phyloP scores from a whole-genome alignment of 441 rosid species.

The Syzygium malaccense region DNA sequence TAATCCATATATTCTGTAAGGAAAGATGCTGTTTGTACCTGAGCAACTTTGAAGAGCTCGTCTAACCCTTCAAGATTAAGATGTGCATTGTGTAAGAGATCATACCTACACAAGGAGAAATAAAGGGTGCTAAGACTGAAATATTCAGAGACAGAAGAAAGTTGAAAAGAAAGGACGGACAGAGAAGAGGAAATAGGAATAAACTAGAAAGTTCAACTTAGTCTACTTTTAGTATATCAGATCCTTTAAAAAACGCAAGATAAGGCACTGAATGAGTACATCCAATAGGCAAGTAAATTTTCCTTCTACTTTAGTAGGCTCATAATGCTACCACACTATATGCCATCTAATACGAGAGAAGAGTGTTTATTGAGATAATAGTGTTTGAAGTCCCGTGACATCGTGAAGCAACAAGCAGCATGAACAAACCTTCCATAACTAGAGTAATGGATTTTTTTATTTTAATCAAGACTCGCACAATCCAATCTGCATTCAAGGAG shows the following conservation, averaged over 20 bases:
- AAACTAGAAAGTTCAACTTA: not conserved
- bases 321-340: not conserved
- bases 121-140: not conserved
- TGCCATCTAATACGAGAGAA: not conserved
- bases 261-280: not conserved
- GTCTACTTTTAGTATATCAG: not conserved
- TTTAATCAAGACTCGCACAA: not conserved
- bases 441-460: not conserved
- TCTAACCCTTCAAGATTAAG: slow-evolving; percentile 88
- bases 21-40: slow-evolving; percentile 39
- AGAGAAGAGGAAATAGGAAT: not conserved
- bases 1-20: not conserved
- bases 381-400: not conserved
- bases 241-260: not conserved
- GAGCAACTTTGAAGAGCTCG: slow-evolving; percentile 97
- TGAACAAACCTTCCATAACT: not conserved
- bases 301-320: not conserved
- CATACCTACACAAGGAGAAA: slow-evolving; percentile 51
- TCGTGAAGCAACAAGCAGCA: not conserved
- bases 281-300: not conserved
- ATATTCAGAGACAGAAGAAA: not conserved
- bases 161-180: not conserved
- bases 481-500: not conserved
- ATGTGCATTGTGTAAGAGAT: slow-evolving; percentile 97
- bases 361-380: not conserved